Evolutionary conservation across 306 rosid species (phyloP), one percentile per base, ranked within the genome.

Genomic region (Arachis stenosperma): DNA sequence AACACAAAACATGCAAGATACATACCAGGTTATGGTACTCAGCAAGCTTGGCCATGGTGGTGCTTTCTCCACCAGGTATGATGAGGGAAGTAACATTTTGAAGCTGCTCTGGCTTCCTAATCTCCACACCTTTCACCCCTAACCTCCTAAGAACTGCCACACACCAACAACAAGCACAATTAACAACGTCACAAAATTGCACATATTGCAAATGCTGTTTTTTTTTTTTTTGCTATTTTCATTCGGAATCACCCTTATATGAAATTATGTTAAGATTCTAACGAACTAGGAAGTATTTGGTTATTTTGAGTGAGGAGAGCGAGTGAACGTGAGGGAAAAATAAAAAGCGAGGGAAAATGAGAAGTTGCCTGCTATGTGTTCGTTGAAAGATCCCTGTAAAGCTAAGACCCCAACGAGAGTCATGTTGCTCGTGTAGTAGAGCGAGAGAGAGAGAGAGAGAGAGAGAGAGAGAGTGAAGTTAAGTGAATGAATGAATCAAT

Each of bases 61-160:
- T 94, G 75, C 99, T 94, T 69, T 94, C 97, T 68, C 99, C 99
- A 15, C 99, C 99, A 3, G 99, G 99, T 61, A 94, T 91, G 73
- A 94, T 94, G 14, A 94, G 88, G 10, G 99, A 91, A 15, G 82
- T 70, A 9, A 94, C 84, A 6, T 57, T 72, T 8, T 70, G 85
- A 79, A 94, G 99, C 78, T 94, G 99, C 73, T 89, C 97, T 0
- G 97, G 91, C 79, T 91, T 94, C 82, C 89, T 86, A 82, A 94
- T 83, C 84, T 94, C 96, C 42, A 91, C 86, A 12, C 92, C 95
- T 80, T 89, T 85, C 27, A 94, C 96, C 46, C 96, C 97, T 9
- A 94, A 73, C 86, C 91, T 91, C 75, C 93, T 86, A 63, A 94
- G 82, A 62, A 83, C 99, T 94, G 82, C 75, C 61, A 83, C 13